Base-by-base conservation (phyloP, 2,329 filamentous ascomycete species). In the Fusarium nelsonii region DNA sequence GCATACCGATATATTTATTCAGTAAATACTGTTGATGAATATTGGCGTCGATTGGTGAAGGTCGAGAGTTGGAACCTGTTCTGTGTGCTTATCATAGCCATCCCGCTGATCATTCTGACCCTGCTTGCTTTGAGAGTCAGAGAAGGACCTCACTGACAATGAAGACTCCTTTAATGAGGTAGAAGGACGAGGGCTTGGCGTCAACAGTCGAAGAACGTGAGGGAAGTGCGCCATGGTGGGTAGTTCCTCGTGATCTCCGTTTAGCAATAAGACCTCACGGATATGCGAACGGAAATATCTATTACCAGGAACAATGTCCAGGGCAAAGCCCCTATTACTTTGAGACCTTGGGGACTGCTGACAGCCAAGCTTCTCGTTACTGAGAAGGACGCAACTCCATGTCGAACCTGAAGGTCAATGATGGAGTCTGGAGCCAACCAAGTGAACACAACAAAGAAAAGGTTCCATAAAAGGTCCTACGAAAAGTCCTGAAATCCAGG, bases 381-480 rank as follows among this genome's bases (percentile, higher is more conserved):
- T 36, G 16, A 28, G 33, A 40, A 56, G 41, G 50, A 59, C 18
- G 34, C 20, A 30, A 54, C 44, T 34, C 39, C 55, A 54, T 37
- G 55, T 44, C 32, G n/a, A 44, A 30, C 32, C 34, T 15, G 34
- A 39, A 36, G 6, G 34, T 16, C 20, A 36, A 23, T 40, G 43
- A 18, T 9, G 23, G 28, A 32, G 26, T 16, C 30, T 8, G 14
- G 15, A 40, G 20, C 50, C 51, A 46, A 48, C 34, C 51, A 58
- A 26, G 30, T 32, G 15, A 18, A n/a, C 30, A 32, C 28, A 32
- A 60, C 37, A 61, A 61, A 51, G 44, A 33, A 26, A n/a, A 14
- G 8, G 37, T 12, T 28, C 58, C 58, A 61, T 36, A 58, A 51
- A 60, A 59, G 50, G 58, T 61, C 58, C 54, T 61, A 60, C 57